Percentiles rank a stretch among this genome's conserved stretches.
Conservation (phyloP, 805 yeast genomes). For the Saturnispora gosingensis region DNA sequence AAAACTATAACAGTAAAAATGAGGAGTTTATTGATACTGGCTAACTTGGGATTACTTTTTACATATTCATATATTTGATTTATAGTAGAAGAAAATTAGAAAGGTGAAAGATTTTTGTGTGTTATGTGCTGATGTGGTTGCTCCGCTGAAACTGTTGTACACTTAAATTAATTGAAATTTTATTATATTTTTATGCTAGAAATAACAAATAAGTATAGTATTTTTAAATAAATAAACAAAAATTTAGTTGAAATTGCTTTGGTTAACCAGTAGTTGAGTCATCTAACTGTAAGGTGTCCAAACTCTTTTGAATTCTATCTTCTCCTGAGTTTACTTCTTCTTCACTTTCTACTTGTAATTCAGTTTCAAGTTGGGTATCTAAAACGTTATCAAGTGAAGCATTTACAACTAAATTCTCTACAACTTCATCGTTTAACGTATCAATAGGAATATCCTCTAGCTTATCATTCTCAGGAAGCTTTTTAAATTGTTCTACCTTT, state of each 20-base stretch:
- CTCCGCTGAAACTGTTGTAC: neutral
- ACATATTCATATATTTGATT: neutral
- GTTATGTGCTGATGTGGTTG: too few relatives aligned
- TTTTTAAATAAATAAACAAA: neutral
- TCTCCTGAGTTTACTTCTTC: neutral
- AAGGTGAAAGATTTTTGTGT: neutral
- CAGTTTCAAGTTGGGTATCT: conserved; percentile 2
- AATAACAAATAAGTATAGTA: neutral
- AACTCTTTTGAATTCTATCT: conserved; percentile 1
- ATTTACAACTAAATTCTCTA: neutral
- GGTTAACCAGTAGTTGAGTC: neutral
- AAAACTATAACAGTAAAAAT: neutral
- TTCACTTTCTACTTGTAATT: neutral
- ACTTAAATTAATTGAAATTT: too few relatives aligned
- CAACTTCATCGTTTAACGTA: conserved; percentile 1
- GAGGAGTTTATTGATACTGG: neutral
- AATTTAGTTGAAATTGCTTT: neutral
- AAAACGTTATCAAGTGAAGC: neutral
- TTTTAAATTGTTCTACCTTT: conserved; percentile 9
- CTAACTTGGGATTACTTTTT: neutral
- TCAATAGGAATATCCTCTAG: neutral
- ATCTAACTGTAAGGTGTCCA: neutral
- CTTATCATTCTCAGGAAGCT: neutral
- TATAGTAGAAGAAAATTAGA: neutral
- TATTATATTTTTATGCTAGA: neutral